Evolutionary conservation across 306 rosid genomes (phyloP), one percentile per base, ranked within the genome.

Genomic region (Senna tora): DNA sequence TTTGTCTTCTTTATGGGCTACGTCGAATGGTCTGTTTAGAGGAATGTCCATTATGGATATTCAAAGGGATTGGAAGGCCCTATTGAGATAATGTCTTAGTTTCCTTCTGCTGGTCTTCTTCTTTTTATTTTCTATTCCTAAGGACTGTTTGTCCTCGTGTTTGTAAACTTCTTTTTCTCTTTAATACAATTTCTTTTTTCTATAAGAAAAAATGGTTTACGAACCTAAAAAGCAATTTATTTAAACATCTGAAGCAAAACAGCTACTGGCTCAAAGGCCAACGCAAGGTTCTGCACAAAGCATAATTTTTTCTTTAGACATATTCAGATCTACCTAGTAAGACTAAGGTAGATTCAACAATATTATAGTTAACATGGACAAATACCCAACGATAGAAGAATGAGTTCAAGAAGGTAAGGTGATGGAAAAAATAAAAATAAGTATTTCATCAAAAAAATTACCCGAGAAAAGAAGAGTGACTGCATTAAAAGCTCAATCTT

Each of bases 401-500:
- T 11, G 9, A 67, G 22, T 21, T 28, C 59, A 68, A 3, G 59
- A 57, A 38, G 67, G 16, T 34, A 25, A 59, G 32, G 59, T 21
- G 17, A 47, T 22, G 47, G 9, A 5, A 11, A 39, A 17, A 59
- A 43, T 9, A 45, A 58, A 19, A 15, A 30, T 14, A 41, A 34
- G 36, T 55, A 74, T 19, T 15, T 69, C 51, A 67, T 66, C 52
- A 47, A 46, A 39, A 61, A 74, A 67, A 34, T 46, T 93, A 94
- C 98, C 98, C 98, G 94, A 79, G 96, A 87, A 85, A 91, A 91
- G 79, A 71, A 78, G 77, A 94, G 88, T 62, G 98, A 91, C 82
- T 94, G 98, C 94, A 94, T 86, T 81, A 94, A 80, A 83, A 94
- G 93, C 79, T 94, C 98, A 56, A 94, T 97, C 84, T 85, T 90